Conservation (phyloP, 306 rosid species). For the Quercus parvula region DNA sequence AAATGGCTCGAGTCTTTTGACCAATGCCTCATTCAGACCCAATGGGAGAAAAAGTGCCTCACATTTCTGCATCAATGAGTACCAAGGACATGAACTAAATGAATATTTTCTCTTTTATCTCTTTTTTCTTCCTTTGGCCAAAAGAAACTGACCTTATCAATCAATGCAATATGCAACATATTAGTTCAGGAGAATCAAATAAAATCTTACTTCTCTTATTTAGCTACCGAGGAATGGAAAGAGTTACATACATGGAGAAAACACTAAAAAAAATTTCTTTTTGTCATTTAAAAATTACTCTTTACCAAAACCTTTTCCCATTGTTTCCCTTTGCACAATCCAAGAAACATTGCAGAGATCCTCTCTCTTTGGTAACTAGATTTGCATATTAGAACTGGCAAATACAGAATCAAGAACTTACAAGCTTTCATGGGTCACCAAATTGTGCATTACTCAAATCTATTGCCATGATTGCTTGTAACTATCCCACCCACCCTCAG, state of each 20-base stretch:
- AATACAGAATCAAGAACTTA: constrained; percentile 44
- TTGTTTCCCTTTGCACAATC: constrained; percentile 22
- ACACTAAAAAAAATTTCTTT: constrained; percentile 5
- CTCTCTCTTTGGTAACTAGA: constrained; percentile 20
- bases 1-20: too few species aligned
- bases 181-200: not conserved
- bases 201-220: constrained; percentile 3
- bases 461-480: constrained; percentile 65
- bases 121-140: too few species aligned
- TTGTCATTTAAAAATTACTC: constrained; percentile 17
- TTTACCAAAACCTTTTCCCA: constrained; percentile 14
- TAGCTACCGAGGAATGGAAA: not conserved
- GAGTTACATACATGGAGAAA: constrained; percentile 3
- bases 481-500: constrained; percentile 71
- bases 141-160: not conserved
- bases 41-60: too few species aligned
- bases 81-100: not conserved
- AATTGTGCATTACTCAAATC: constrained; percentile 18
- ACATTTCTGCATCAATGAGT: too few species aligned
- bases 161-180: not conserved
- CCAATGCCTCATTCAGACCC: too few species aligned
- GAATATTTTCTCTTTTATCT: not conserved
- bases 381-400: constrained; percentile 27
- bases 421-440: constrained; percentile 36
- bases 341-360: constrained; percentile 20